phyloP scores from a whole-genome alignment of 176 grass and related monocot species.

The Phragmites australis region DNA sequence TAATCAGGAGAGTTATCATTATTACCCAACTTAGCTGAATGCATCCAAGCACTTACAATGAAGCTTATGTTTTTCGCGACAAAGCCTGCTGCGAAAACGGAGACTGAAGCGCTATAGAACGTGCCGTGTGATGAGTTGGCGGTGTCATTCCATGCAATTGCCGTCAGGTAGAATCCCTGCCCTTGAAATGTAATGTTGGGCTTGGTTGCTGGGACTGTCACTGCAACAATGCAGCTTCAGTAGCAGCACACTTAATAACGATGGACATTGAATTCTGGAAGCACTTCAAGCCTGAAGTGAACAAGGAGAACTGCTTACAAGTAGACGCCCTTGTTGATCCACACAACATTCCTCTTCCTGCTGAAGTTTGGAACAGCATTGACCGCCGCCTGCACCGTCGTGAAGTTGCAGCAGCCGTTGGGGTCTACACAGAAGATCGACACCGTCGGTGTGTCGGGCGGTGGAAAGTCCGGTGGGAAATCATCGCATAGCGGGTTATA shows the following conservation, averaged over 20 bases:
- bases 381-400: slow-evolving; percentile 61
- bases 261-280: background rate
- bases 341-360: slow-evolving; percentile 64
- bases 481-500: slow-evolving; percentile 59
- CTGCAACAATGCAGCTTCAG: slow-evolving; percentile 44
- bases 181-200: slow-evolving; percentile 93
- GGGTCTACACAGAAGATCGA: slow-evolving; percentile 68
- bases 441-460: slow-evolving; percentile 29
- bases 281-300: background rate
- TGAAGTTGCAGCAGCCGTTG: slow-evolving; percentile 82
- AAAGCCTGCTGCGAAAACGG: slow-evolving; percentile 59
- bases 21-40: slow-evolving; percentile 2
- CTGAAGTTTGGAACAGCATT: slow-evolving; percentile 49
- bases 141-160: slow-evolving; percentile 81
- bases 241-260: slow-evolving; percentile 22
- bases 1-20: background rate
- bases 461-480: slow-evolving; percentile 67
- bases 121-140: slow-evolving; percentile 77
- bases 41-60: slow-evolving; percentile 46
- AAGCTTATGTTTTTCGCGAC: slow-evolving; percentile 86
- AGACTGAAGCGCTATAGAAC: slow-evolving; percentile 69
- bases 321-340: slow-evolving; percentile 90
- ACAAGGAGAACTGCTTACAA: slow-evolving; percentile 52
- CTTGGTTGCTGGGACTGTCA: slow-evolving; percentile 57
- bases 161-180: slow-evolving; percentile 72